Evolutionary conservation across 2,329 filamentous ascomycete species (phyloP).

Genomic region (Cercospora berteroae): DNA sequence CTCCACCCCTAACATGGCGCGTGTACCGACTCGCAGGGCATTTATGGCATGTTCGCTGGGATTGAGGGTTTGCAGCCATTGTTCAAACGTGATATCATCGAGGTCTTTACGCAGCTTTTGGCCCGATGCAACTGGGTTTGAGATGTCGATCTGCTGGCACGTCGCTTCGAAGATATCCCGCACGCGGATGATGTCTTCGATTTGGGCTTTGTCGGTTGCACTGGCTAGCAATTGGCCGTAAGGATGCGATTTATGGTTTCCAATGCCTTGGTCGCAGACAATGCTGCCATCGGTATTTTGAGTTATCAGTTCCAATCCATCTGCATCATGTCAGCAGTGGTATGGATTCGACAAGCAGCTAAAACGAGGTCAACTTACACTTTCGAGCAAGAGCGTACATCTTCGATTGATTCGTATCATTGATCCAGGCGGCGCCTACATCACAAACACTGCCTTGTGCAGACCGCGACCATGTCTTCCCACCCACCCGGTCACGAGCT

Average conservation of each 20-base stretch:
- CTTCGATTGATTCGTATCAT: slow-evolving; percentile 53
- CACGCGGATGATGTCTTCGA: slow-evolving; percentile 36
- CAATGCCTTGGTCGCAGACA: slow-evolving; percentile 45
- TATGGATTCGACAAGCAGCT: not conserved
- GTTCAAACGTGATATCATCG: slow-evolving; percentile 43
- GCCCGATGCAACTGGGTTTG: slow-evolving; percentile 29
- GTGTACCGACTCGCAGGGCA: slow-evolving; percentile 47
- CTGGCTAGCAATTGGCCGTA: slow-evolving; percentile 36
- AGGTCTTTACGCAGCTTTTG: slow-evolving; percentile 31
- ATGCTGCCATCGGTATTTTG: slow-evolving; percentile 51
- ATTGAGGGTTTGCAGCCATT: slow-evolving; percentile 38
- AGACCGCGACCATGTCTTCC: slow-evolving; percentile 49
- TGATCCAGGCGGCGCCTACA: slow-evolving; percentile 60
- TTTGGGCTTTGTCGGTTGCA: slow-evolving; percentile 19
- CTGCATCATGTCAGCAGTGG: not conserved
- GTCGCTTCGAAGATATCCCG: slow-evolving; percentile 42
- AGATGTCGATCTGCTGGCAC: slow-evolving; percentile 37
- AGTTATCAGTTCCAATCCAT: slow-evolving; percentile 46
- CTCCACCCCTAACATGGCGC: slow-evolving; percentile 53
- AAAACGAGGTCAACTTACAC: slow-evolving; percentile 21
- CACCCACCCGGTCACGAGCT: slow-evolving; percentile 38
- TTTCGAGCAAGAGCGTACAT: slow-evolving; percentile 45
- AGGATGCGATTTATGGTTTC: slow-evolving; percentile 34
- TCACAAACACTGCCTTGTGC: slow-evolving; percentile 44
- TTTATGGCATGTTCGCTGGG: slow-evolving; percentile 38